Conservation (phyloP, 2,329 filamentous ascomycete genomes). For the Cladosporium sphaerospermum region DNA sequence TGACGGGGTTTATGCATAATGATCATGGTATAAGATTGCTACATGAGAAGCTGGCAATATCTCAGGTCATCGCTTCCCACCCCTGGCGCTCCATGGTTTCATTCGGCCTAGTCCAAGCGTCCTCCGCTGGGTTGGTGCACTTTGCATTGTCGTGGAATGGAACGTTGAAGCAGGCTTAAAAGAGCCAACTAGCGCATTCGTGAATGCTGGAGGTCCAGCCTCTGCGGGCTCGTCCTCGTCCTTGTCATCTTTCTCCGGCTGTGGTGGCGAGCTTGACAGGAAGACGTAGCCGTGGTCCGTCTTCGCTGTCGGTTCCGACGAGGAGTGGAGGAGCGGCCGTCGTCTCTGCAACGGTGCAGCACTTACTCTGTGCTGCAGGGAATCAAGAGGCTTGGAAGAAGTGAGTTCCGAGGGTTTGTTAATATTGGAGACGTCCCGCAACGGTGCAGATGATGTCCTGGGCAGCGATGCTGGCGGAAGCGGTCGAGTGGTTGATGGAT, state of each 20-base stretch:
- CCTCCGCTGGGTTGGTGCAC: slow-evolving; percentile 32
- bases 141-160: slow-evolving; percentile 38
- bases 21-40: not conserved
- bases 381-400: not conserved
- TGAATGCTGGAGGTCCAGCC: slow-evolving; percentile 6
- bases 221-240: slow-evolving; percentile 22
- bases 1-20: not conserved
- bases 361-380: slow-evolving; percentile 21
- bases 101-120: slow-evolving; percentile 48
- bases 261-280: slow-evolving; percentile 37
- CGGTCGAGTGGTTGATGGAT: not conserved
- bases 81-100: slow-evolving; percentile 42
- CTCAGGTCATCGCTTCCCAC: not conserved
- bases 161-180: slow-evolving; percentile 37
- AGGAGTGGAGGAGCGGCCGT: slow-evolving; percentile 15
- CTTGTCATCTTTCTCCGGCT: not conserved
- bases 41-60: too few species aligned
- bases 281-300: slow-evolving; percentile 43
- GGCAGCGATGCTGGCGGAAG: not conserved
- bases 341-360: slow-evolving; percentile 31
- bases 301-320: slow-evolving; percentile 20
- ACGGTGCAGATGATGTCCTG: slow-evolving; percentile 12
- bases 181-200: not conserved
- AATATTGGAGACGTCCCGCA: slow-evolving; percentile 32
- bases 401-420: slow-evolving; percentile 1